Evolutionary conservation across 176 grass and related monocot genomes (phyloP), one percentile per base, ranked within the genome.

Genomic region (Poa pratensis): DNA sequence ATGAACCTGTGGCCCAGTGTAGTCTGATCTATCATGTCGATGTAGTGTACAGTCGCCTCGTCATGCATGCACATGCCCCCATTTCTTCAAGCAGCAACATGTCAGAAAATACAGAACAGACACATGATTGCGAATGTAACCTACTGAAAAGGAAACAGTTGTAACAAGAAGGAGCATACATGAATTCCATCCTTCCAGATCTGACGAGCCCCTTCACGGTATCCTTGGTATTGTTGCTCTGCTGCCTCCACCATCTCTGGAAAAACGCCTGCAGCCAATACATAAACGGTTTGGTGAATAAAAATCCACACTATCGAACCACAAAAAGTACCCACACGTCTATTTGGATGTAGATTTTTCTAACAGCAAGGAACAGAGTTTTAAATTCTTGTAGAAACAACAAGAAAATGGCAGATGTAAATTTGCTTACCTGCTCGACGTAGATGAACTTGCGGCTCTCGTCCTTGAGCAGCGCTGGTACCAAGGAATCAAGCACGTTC

Each of bases 61-160:
- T 97, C 94, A 11, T 97, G 94, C 94, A 97, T 94, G 86, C 94
- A 97, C 94, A 97, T 92, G 63, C 94, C 94, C 15, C 92, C 95
- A 79, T 97, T 97, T 92, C 95, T 97, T 74, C 46, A 84, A 83
- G 54, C 64, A 78, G 13, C 19, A 64, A 60, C 23, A 52, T 45
- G 54, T 66, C 66, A 79, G 64, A 23, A 15, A 9, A 17, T 35
- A 73, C 6, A 77, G 30, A 53, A n/a, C 13, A 54, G 46, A 84
- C 12, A 19, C n/a, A 88, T 42, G 11, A 17, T 34, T 76, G 50
- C 9, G 3, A 50, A 77, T 68, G 52, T 62, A 71, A 50, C 64
- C n/a, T 24, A 83, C 40, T 42, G 24, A 30, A 2, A 63, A 18
- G 17, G 53, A 5, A 39, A 23, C 19, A 6, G 48, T 15, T 5